Base-by-base conservation (phyloP, 2,329 filamentous ascomycete species). In the Hymenotorrendiella dingleyae region DNA sequence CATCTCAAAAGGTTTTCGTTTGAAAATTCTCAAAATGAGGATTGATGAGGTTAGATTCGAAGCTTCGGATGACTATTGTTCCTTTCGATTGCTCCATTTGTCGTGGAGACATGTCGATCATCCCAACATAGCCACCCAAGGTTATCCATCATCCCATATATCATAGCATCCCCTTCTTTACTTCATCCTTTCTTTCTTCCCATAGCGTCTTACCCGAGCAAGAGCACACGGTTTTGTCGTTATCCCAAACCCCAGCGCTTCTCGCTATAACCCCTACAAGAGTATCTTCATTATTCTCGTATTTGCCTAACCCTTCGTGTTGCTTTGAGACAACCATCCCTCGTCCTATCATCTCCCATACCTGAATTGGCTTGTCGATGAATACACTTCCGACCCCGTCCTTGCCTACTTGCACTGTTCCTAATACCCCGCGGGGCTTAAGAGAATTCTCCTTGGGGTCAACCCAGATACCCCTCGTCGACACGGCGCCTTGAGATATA, bases 161-260 rank as follows among this genome's bases (percentile, higher is more conserved):
- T 45, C 36, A 96, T 55, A 93, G 69, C 87, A 98, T 97, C 3
- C 93, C 93, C 68, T 87, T 90, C 53, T 76, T 74, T 30, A 90
- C 80, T 68, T 95, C 87, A 59, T 96, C 90, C 66, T 83, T 82
- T 55, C 93, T 80, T 72, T 98, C 93, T 66, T 98, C 86, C 93
- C 93, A 98, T 9, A 98, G 78, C 43, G 90, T 97, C 78, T 97
- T 97, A 4, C 93, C 93, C 27, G 89, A 94, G 66, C 93, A 98
- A 36, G 89, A 95, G 64, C 93, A 98, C 5, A 98, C 91, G 34
- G 86, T 95, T 75, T 97, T 98, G 63, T 96, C 88, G 58, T 98
- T 95, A 64, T 96, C 91, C 93, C 93, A 98, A 48, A 95, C 84
- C n/a, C 93, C 93, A 12, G 93, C 91, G 64, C 90, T 96, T 61